Evolutionary conservation across 2,329 filamentous ascomycete species (phyloP).

Genomic region (Aureobasidium sp.): DNA sequence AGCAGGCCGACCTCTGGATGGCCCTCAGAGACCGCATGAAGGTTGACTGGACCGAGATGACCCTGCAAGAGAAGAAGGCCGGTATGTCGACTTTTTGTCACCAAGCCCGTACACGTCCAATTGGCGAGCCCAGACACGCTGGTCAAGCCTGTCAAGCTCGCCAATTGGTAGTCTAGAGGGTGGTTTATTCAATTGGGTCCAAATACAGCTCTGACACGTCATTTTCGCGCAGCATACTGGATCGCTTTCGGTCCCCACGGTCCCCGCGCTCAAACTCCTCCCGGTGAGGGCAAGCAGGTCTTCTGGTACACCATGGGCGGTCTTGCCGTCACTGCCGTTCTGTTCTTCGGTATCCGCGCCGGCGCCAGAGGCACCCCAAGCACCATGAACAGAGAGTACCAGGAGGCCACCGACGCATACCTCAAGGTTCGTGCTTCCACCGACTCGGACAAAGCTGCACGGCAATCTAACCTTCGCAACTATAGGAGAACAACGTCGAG

Average conservation of each 20-base stretch:
- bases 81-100: slow-evolving; percentile 55
- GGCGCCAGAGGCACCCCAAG: slow-evolving; percentile 65
- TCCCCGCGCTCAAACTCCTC: slow-evolving; percentile 72
- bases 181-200: not conserved
- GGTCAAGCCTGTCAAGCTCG: not conserved
- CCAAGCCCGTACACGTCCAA: not conserved
- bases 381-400: slow-evolving; percentile 96
- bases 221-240: slow-evolving; percentile 69
- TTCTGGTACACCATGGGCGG: slow-evolving; percentile 64
- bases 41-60: slow-evolving; percentile 92
- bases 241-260: slow-evolving; percentile 97
- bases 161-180: not conserved
- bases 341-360: slow-evolving; percentile 66
- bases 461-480: not conserved
- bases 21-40: slow-evolving; percentile 96
- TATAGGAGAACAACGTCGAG: slow-evolving; percentile 72
- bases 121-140: not conserved
- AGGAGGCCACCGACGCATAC: slow-evolving; percentile 91
- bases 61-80: slow-evolving; percentile 96
- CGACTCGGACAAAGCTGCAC: not conserved
- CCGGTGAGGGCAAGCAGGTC: slow-evolving; percentile 77
- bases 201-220: slow-evolving; percentile 5
- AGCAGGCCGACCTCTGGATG: slow-evolving; percentile 99
- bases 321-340: slow-evolving; percentile 54
- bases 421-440: slow-evolving; percentile 59